Conservation (phyloP, 169 alveolate genomes). For the Perkinsus chesapeaki region DNA sequence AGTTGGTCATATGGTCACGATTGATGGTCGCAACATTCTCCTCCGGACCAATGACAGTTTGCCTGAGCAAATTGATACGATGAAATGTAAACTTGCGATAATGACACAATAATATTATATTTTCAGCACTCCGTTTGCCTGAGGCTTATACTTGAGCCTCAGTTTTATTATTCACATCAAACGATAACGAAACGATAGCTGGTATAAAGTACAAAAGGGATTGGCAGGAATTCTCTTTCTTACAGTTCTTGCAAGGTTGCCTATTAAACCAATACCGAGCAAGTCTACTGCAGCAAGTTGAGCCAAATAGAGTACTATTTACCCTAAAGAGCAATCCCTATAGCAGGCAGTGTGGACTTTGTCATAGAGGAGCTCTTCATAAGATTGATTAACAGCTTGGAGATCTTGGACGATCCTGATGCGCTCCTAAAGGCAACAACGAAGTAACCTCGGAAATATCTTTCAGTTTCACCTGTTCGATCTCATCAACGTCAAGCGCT, state of each 20-base stretch:
- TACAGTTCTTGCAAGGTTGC: no score
- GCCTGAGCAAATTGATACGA: conserved; percentile 5
- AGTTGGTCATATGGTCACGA: conserved; percentile 73
- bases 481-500: conserved; percentile 57
- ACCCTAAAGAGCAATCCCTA: neutral
- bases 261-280: no score
- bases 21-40: conserved; percentile 69
- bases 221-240: no score
- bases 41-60: conserved; percentile 54
- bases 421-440: conserved; percentile 79
- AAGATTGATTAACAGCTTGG: conserved; percentile 41
- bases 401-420: conserved; percentile 80
- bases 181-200: neutral
- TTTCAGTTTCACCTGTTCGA: conserved; percentile 82
- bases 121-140: no score
- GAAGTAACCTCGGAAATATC: conserved; percentile 88
- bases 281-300: no score
- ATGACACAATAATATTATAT: conserved; percentile 74
- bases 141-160: no score
- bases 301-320: no score
- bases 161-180: no score
- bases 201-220: neutral
- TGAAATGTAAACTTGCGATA: conserved; percentile 79
- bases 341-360: conserved; percentile 22
- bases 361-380: conserved; percentile 11